Conservation (phyloP, 169 alveolate species). For the Plasmodium sp. region DNA sequence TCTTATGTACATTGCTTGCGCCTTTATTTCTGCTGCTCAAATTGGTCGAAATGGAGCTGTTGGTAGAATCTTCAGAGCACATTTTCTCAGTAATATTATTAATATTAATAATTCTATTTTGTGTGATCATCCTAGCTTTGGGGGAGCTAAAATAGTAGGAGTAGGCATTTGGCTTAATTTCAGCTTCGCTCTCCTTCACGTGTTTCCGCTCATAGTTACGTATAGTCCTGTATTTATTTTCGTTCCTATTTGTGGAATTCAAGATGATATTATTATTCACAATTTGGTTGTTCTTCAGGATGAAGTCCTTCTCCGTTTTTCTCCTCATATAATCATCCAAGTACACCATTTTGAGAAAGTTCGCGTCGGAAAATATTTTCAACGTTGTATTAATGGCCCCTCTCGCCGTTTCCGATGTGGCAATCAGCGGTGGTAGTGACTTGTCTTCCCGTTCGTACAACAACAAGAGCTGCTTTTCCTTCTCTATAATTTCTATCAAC, state of each 20-base stretch:
- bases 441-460: constrained; percentile 33
- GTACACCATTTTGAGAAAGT: constrained; percentile 18
- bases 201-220: neutral
- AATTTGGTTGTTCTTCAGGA: neutral
- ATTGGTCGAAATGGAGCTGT: constrained; percentile 31
- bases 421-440: constrained; percentile 70
- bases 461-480: constrained; percentile 80
- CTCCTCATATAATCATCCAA: constrained; percentile 28
- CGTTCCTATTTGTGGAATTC: neutral
- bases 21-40: neutral
- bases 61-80: constrained; percentile 27
- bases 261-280: constrained; percentile 7
- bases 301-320: constrained; percentile 17
- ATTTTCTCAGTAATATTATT: constrained; percentile 15
- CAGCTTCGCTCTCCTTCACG: neutral
- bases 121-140: constrained; percentile 8
- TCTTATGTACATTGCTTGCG: neutral
- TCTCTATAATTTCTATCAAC: constrained; percentile 86
- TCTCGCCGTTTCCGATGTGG: constrained; percentile 55
- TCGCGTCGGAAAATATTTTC: constrained; percentile 44
- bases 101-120: constrained; percentile 16
- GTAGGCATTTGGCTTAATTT: constrained; percentile 36
- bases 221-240: neutral
- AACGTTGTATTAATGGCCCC: constrained; percentile 48
- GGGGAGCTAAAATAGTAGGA: constrained; percentile 48